Evolutionary conservation across 805 yeast species (phyloP).

Genomic region (Ogataea methanolica): DNA sequence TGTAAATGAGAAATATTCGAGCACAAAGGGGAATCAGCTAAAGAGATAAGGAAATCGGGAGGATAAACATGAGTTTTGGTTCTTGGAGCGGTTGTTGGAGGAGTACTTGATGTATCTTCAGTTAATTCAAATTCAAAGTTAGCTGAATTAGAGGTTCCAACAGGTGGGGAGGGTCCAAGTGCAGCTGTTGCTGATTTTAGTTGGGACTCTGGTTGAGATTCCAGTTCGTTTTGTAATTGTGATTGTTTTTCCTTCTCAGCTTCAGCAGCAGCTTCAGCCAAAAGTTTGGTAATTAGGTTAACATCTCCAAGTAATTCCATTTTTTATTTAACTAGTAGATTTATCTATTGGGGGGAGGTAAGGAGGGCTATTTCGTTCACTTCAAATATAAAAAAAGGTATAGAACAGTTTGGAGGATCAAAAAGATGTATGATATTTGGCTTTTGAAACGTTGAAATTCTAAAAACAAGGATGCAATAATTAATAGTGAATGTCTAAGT

Average conservation of each 20-base stretch:
- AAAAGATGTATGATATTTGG: too few relatives aligned
- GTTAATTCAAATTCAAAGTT: not conserved
- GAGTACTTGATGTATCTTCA: not conserved
- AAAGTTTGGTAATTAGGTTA: conserved; percentile 26
- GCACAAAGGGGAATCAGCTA: conserved; percentile 35
- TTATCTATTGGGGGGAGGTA: too few relatives aligned
- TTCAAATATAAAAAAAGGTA: too few relatives aligned
- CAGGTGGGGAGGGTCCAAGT: not conserved
- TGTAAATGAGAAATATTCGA: conserved; percentile 28
- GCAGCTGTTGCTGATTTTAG: not conserved
- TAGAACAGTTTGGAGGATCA: too few relatives aligned
- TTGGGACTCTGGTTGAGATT: too few relatives aligned
- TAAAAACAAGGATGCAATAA: too few relatives aligned
- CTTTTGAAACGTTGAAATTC: too few relatives aligned
- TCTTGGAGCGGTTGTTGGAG: not conserved
- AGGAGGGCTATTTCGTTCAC: too few relatives aligned
- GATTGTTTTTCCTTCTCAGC: conserved; percentile 23
- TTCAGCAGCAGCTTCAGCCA: conserved; percentile 31
- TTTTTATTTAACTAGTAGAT: too few relatives aligned
- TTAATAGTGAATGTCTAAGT: too few relatives aligned
- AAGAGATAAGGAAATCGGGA: conserved; percentile 28
- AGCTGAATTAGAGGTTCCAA: not conserved
- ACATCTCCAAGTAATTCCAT: conserved; percentile 6
- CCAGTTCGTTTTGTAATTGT: not conserved
- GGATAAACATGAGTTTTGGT: conserved; percentile 18